Evolutionary conservation across 2,329 filamentous ascomycete species (phyloP).

Genomic region (Botryosphaeria dothidea): DNA sequence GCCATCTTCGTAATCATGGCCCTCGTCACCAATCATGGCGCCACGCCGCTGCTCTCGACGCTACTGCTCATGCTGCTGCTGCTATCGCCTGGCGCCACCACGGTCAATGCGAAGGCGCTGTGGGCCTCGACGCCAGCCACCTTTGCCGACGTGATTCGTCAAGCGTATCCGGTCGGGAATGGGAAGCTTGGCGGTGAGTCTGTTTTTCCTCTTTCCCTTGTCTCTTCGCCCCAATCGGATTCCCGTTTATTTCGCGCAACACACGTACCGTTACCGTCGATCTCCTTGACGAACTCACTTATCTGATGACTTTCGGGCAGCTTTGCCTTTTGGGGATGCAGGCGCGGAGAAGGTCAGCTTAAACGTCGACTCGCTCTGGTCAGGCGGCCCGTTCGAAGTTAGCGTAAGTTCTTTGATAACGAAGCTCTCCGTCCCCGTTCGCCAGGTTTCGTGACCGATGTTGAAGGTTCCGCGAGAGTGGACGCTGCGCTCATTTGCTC

Average conservation of each 20-base stretch:
- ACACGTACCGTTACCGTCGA: too few species aligned
- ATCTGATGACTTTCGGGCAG: conserved; percentile 22
- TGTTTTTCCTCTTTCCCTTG: too few species aligned
- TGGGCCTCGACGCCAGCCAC: conserved; percentile 26
- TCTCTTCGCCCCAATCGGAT: too few species aligned
- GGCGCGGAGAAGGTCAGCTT: conserved; percentile 46
- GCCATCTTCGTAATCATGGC: neutral
- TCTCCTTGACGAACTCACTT: too few species aligned
- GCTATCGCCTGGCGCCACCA: neutral
- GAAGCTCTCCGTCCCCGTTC: neutral
- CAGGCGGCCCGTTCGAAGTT: conserved; percentile 51
- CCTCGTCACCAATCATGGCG: neutral
- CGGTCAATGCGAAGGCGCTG: conserved; percentile 24
- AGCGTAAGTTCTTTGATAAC: conserved; percentile 28
- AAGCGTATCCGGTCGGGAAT: conserved; percentile 51
- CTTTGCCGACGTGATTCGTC: conserved; percentile 25
- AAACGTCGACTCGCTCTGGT: conserved; percentile 54
- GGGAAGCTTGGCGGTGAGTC: conserved; percentile 46
- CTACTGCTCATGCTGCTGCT: neutral
- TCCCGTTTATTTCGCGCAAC: too few species aligned
- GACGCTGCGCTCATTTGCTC: neutral
- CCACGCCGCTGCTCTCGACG: neutral
- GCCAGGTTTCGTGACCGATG: neutral
- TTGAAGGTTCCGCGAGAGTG: neutral
- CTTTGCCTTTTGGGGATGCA: conserved; percentile 47